A percentile compares a stretch with the other conserved stretches of the same genome.
Conservation (phyloP, 2,329 filamentous ascomycete species). For the Pseudogymnoascus sp. region DNA sequence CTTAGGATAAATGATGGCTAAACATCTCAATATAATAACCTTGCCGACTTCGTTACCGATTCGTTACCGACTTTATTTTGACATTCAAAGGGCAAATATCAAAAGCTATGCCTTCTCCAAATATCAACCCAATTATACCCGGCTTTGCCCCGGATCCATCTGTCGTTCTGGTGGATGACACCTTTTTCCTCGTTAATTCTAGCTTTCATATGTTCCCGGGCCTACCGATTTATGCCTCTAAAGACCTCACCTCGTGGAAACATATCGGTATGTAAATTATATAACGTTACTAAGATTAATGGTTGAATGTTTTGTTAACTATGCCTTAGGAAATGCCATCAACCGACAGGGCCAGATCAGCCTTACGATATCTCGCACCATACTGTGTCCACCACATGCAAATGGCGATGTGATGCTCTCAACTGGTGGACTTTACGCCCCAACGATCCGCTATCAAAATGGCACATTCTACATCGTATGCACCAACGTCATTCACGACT, state of each 20-base stretch:
- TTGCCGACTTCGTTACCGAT: neutral
- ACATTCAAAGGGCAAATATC: neutral
- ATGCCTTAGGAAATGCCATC: neutral
- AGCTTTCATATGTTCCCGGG: conserved; percentile 54
- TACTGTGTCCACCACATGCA: neutral
- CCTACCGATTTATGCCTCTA: conserved; percentile 34
- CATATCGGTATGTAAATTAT: neutral
- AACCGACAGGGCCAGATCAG: neutral
- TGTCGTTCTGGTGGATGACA: conserved; percentile 25
- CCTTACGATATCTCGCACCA: neutral
- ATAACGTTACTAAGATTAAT: neutral
- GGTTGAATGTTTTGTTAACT: neutral
- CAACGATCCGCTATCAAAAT: conserved; percentile 27
- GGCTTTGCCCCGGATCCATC: conserved; percentile 30
- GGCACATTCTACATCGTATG: neutral
- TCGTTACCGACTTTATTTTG: neutral
- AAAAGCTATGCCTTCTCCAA: neutral
- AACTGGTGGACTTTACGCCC: conserved; percentile 33
- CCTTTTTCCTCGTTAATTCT: conserved; percentile 41
- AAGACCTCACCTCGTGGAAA: conserved; percentile 22
- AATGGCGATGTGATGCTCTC: conserved; percentile 18
- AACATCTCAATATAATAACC: neutral
- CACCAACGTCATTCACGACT: neutral
- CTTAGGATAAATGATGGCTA: neutral
- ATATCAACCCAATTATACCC: conserved; percentile 27